Base-by-base conservation (phyloP, 2,329 filamentous ascomycete genomes). In the Bretziella fagacearum region DNA sequence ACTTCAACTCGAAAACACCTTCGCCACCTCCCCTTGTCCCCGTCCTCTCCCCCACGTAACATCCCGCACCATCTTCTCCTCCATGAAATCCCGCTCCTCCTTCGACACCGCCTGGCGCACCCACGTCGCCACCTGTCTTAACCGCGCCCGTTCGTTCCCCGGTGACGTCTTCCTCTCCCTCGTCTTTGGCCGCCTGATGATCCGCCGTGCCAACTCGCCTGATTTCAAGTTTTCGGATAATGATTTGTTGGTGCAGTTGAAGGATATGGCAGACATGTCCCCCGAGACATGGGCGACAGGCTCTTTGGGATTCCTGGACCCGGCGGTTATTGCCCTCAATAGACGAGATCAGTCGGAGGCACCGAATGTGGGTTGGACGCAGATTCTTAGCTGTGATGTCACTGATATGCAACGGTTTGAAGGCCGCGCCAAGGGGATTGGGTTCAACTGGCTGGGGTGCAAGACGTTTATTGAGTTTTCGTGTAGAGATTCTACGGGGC, bases 401-500 rank as follows among this genome's bases (percentile, higher is more conserved):
- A n/a, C 7, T 15, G 46, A 48, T 6, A 41, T 48, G 6, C 25
- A n/a, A 8, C 29, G n/a, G 13, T 48, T 48, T 33, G 46, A 48
- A 23, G 8, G n/a, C 5, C 4, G 30, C 6, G 22, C 44, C n/a
- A 35, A 8, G 4, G 17, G n/a, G 3, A 17, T 44, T 3, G 22
- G 32, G 10, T 44, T 41, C 22, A 32, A 23, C 11, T 48, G 35
- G n/a, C 27, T 30, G 25, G 37, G 10, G 15, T 39, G 30, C 17
- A 48, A 25, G 13, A 48, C 40, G 3, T 48, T 37, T 27, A 26
- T 44, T 25, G 46, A 48, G 17, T 48, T 48, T 30, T 48, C 46
- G 11, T 48, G 46, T 25, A 17, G 35, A 10, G 17, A 22, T 32
- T 43, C 30, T 20, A 27, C 27, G 3, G 40, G 26, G 3, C 40